A percentile compares a stretch with the other conserved stretches of the same genome.
These are phyloP conservation scores for Boletus rex-veris DNA, from an alignment of 768 basidiomycete genomes.

Conservation along the genomic window DNA sequence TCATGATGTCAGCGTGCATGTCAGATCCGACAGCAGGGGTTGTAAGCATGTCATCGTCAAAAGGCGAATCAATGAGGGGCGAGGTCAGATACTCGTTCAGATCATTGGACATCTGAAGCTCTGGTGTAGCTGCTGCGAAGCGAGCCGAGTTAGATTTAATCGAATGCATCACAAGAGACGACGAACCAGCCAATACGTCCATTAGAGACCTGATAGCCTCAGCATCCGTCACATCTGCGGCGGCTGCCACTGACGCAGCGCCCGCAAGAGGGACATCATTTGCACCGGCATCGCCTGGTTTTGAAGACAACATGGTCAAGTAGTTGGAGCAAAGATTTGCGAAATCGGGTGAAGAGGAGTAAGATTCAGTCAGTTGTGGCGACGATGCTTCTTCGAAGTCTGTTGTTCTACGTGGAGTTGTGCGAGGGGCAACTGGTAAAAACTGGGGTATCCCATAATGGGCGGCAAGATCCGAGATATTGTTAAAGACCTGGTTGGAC, in stretches of 20 bases:
- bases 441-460: slow-evolving; percentile 78
- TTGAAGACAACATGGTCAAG: slow-evolving; percentile 62
- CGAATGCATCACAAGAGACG: background rate
- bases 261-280: slow-evolving; percentile 31
- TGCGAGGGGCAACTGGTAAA: slow-evolving; percentile 65
- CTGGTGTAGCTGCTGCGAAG: slow-evolving; percentile 34
- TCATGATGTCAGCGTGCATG: slow-evolving; percentile 37
- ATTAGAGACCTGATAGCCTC: slow-evolving; percentile 38
- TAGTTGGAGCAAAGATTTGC: slow-evolving; percentile 55
- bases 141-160: background rate
- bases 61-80: slow-evolving; percentile 45
- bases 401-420: slow-evolving; percentile 43
- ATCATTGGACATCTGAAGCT: slow-evolving; percentile 35
- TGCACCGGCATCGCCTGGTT: slow-evolving; percentile 39
- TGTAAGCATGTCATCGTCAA: slow-evolving; percentile 42
- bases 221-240: slow-evolving; percentile 17
- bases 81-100: slow-evolving; percentile 45
- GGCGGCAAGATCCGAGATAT: slow-evolving; percentile 64
- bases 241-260: slow-evolving; percentile 25
- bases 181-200: slow-evolving; percentile 39
- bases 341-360: slow-evolving; percentile 38
- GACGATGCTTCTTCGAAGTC: slow-evolving; percentile 35
- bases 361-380: slow-evolving; percentile 21
- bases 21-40: slow-evolving; percentile 41
- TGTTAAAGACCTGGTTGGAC: slow-evolving; percentile 58